These are phyloP conservation scores for Chytriomyces sp. DNA, from an alignment of 192 early-diverging fungal species.

Conservation along the genomic window DNA sequence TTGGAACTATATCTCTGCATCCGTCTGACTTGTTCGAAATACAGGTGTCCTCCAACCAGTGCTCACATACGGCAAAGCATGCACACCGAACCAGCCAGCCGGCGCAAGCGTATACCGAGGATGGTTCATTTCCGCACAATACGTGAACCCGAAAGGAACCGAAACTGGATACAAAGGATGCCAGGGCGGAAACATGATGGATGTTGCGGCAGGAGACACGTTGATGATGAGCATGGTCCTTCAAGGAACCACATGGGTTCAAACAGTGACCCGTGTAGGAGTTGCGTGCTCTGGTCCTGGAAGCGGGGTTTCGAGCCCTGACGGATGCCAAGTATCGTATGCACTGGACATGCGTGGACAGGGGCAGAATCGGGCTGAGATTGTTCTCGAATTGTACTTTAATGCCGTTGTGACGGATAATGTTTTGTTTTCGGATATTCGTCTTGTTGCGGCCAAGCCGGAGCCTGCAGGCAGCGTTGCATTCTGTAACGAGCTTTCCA, in stretches of 20 bases:
- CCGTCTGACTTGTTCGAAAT: not conserved
- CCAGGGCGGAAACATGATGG: conserved; percentile 31
- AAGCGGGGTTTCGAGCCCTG: not conserved
- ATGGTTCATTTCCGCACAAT: conserved; percentile 30
- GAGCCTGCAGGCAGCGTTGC: not conserved
- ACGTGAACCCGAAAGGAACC: conserved; percentile 18
- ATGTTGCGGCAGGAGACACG: conserved; percentile 17
- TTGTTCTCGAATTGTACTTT: conserved; percentile 32
- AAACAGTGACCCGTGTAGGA: conserved; percentile 16
- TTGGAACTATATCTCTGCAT: not conserved
- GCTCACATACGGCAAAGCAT: conserved; percentile 23
- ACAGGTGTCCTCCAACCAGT: conserved; percentile 25
- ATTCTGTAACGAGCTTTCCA: conserved; percentile 18
- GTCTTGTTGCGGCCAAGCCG: not conserved
- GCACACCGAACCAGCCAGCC: conserved; percentile 18
- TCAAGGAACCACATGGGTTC: conserved; percentile 20
- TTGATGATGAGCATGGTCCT: conserved; percentile 16
- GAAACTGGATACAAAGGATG: conserved; percentile 18
- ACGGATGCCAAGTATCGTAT: conserved; percentile 22
- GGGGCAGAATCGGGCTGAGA: conserved; percentile 19
- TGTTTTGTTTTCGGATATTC: conserved; percentile 14
- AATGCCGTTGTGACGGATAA: conserved; percentile 7
- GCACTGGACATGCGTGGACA: conserved; percentile 27
- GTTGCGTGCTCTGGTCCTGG: conserved; percentile 22
- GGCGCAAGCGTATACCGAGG: conserved; percentile 24